Conservation (phyloP, 1,284 basidiomycete genomes). For the Moesziomyces sp. region DNA sequence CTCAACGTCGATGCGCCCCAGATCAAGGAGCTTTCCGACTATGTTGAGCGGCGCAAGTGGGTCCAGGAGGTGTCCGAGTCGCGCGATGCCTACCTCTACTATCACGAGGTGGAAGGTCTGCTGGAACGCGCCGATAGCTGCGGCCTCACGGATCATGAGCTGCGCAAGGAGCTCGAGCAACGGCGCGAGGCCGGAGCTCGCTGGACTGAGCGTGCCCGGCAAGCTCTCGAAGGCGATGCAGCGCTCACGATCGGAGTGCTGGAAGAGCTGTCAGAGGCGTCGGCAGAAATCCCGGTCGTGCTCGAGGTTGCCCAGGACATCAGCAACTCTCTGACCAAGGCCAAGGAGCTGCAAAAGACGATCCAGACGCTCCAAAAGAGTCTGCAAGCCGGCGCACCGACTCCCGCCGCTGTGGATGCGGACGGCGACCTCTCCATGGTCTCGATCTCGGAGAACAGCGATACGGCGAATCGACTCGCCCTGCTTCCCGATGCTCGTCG, state of each 20-base stretch:
- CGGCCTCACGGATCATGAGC: conserved; percentile 71
- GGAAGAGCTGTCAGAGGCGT: conserved; percentile 43
- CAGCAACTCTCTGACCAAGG: conserved; percentile 33
- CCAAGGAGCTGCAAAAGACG: conserved; percentile 42
- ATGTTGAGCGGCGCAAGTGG: conserved; percentile 78
- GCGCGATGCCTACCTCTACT: conserved; percentile 64
- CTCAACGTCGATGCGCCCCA: conserved; percentile 82
- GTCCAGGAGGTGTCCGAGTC: conserved; percentile 71
- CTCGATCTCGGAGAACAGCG: conserved; percentile 38
- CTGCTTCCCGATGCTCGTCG: conserved; percentile 53
- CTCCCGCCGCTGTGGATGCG: conserved; percentile 2
- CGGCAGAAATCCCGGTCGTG: conserved; percentile 43
- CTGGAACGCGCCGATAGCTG: conserved; percentile 77
- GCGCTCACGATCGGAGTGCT: conserved; percentile 25
- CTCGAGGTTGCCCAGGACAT: conserved; percentile 39
- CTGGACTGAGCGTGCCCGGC: conserved; percentile 40
- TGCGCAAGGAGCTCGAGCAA: conserved; percentile 37
- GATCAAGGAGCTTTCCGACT: conserved; percentile 78
- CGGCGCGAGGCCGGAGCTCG: conserved; percentile 39
- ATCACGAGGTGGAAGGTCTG: conserved; percentile 73
- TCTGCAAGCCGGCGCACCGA: conserved; percentile 14
- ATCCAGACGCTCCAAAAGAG: conserved; percentile 27
- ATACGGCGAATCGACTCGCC: conserved; percentile 30
- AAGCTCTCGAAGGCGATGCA: conserved; percentile 15
- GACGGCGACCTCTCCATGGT: conserved; percentile 45